phyloP scores from a whole-genome alignment of 495 filamentous ascomycete genomes.

The Tuber brumale region DNA sequence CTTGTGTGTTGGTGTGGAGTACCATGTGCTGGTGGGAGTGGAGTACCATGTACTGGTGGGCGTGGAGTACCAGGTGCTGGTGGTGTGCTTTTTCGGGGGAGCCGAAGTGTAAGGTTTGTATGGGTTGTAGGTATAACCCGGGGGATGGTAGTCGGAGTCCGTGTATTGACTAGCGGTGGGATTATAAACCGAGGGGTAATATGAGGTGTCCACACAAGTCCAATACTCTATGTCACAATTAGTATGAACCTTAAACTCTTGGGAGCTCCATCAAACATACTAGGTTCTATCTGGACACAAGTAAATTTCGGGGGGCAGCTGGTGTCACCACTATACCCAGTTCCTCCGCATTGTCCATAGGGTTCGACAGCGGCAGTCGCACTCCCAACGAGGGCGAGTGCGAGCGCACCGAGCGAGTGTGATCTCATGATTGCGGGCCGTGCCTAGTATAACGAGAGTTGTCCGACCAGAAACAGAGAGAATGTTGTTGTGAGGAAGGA shows the following conservation, averaged over 20 bases:
- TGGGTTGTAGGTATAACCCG: background rate
- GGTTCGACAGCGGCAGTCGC: slow-evolving; percentile 13
- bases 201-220: slow-evolving; percentile 9
- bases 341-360: slow-evolving; percentile 18
- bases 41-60: background rate
- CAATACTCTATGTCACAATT: slow-evolving; percentile 10
- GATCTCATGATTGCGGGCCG: slow-evolving; percentile 42
- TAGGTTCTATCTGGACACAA: slow-evolving; percentile 10
- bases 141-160: background rate
- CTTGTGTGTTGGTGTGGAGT: too few relatives aligned
- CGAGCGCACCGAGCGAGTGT: slow-evolving; percentile 31
- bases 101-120: background rate
- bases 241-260: slow-evolving; percentile 5
- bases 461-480: background rate
- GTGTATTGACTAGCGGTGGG: slow-evolving; percentile 5
- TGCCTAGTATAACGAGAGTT: background rate
- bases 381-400: slow-evolving; percentile 21
- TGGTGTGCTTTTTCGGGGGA: slow-evolving; percentile 10
- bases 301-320: slow-evolving; percentile 13
- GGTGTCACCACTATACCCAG: slow-evolving; percentile 12
- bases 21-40: background rate
- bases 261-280: slow-evolving; percentile 14
- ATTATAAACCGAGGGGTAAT: slow-evolving; percentile 9
- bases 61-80: too few relatives aligned
- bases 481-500: background rate